Percentiles rank a stretch among this genome's conserved stretches.
Evolutionary conservation across 345 rosid genomes (phyloP).

Genomic region (Carallia brachiata): DNA sequence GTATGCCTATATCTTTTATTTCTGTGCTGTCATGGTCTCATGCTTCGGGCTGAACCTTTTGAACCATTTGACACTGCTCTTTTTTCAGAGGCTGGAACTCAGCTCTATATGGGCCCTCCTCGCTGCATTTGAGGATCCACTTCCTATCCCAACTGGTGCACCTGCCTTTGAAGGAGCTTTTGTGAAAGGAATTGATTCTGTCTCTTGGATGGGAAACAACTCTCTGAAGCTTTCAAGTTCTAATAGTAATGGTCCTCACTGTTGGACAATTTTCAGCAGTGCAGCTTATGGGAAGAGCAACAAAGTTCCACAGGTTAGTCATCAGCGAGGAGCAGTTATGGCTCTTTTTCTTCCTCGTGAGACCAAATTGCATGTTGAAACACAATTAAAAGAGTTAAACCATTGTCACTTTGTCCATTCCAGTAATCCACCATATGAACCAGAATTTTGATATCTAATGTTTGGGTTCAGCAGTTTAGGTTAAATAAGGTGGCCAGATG

Average conservation of each 20-base stretch:
- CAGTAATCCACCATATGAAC: neutral
- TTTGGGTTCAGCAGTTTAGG: neutral
- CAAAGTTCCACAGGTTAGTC: conserved; percentile 85
- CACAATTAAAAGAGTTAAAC: neutral
- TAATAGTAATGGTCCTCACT: conserved; percentile 39
- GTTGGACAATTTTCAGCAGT: conserved; percentile 89
- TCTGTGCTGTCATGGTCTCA: neutral
- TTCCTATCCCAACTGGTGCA: conserved; percentile 42
- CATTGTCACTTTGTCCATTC: neutral
- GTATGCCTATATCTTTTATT: conserved; percentile 28
- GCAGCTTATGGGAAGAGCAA: conserved; percentile 73
- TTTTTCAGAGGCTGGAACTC: conserved; percentile 59
- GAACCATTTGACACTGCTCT: conserved; percentile 1
- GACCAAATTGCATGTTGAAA: neutral
- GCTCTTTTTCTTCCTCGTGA: neutral
- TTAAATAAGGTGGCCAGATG: neutral
- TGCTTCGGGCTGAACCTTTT: neutral
- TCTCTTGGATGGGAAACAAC: conserved; percentile 95
- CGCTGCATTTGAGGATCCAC: conserved; percentile 88
- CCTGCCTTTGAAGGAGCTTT: conserved; percentile 78
- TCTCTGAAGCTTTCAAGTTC: conserved; percentile 56
- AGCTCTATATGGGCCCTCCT: conserved; percentile 90
- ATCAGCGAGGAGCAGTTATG: no score
- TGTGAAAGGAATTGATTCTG: conserved; percentile 73
- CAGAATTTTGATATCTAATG: no score